Evolutionary conservation across 495 filamentous ascomycete species (phyloP).

Genomic region (Daldinia loculata): DNA sequence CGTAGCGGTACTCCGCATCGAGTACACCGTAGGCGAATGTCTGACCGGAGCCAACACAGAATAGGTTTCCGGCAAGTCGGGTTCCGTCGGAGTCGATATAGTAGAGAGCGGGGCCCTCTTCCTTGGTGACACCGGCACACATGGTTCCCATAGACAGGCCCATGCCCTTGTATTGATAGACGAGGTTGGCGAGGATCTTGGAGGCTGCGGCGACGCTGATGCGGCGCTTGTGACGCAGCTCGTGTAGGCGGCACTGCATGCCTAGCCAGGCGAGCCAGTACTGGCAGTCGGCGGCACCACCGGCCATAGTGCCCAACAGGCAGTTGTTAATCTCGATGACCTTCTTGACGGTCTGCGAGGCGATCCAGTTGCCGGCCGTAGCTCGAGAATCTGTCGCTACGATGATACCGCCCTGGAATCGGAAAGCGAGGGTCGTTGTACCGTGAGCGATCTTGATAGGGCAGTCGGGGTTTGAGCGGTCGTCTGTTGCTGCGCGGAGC

Average conservation of each 20-base stretch:
- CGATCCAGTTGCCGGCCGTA: slow-evolving; percentile 98
- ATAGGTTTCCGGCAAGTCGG: slow-evolving; percentile 88
- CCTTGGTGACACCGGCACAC: slow-evolving; percentile 95
- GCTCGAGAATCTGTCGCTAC: slow-evolving; percentile 97
- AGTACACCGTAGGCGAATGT: slow-evolving; percentile 98
- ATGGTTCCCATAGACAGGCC: slow-evolving; percentile 98
- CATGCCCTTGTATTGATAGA: slow-evolving; percentile 98
- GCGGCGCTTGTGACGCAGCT: slow-evolving; percentile 98
- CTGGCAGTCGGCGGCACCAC: slow-evolving; percentile 98
- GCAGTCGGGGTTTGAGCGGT: slow-evolving; percentile 93
- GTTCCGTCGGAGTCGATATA: slow-evolving; percentile 99
- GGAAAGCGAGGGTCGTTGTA: slow-evolving; percentile 97
- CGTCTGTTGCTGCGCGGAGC: slow-evolving; percentile 96
- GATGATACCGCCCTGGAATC: slow-evolving; percentile 97
- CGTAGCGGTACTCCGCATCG: slow-evolving; percentile 92
- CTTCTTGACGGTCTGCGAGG: slow-evolving; percentile 99
- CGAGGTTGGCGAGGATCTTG: slow-evolving; percentile 97
- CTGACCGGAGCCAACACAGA: slow-evolving; percentile 97
- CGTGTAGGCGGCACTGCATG: slow-evolving; percentile 98
- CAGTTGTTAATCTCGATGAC: slow-evolving; percentile 93
- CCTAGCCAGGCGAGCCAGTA: slow-evolving; percentile 99
- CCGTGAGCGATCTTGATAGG: slow-evolving; percentile 99
- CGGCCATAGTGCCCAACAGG: slow-evolving; percentile 97
- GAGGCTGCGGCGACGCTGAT: slow-evolving; percentile 97
- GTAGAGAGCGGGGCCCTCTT: slow-evolving; percentile 96